Evolutionary conservation across 257 asterid species (phyloP), one percentile per base, ranked within the genome.

Genomic region (Coffea eugenioides): DNA sequence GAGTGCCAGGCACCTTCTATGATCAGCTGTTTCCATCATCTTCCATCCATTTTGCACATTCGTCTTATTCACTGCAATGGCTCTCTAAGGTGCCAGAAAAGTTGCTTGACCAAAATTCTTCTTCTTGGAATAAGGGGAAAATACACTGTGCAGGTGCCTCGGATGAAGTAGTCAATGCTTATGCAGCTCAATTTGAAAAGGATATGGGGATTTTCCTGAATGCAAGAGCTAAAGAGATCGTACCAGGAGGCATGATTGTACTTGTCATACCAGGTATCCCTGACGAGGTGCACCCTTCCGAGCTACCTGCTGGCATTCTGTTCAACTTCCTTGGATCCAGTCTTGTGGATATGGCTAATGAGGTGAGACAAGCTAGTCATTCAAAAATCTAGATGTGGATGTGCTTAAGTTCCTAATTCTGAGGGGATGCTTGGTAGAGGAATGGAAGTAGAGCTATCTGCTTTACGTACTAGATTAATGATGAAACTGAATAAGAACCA

Each of bases 1-100:
- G 87, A 75, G 86, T 86, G 20, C 90, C 94, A 0, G 94, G 92
- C 43, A 77, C 88, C 46, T 89, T 91, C 66, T 87, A 89, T 10
- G 77, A 80, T 73, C 76, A 51, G 15, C 3, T 78, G 46, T 56
- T 82, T 78, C 82, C 77, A 82, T 73, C 79, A 46, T 72, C 74
- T 23, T 73, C 89, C n/a, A 51, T 88, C 71, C 77, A 72, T 49
- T 8, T 88, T 13, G 84, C 72, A 0, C 61, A 83, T 61, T 87
- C 88, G 0, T 80, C 87, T 8, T 69, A 77, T 39, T 76, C 86
- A 10, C 82, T 87, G 20, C 86, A 85, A 0, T 87, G 88, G 89
- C 83, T 89, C 14, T 89, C 87, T 13, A 66, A 27, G 69, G 59
- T 70, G 57, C 89, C 89, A 0, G 81, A 80, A 5, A 72, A 57